A percentile compares a stretch with the other conserved stretches of the same genome.
Evolutionary conservation across 495 filamentous ascomycete species (phyloP).

Genomic region (Halenospora varia): DNA sequence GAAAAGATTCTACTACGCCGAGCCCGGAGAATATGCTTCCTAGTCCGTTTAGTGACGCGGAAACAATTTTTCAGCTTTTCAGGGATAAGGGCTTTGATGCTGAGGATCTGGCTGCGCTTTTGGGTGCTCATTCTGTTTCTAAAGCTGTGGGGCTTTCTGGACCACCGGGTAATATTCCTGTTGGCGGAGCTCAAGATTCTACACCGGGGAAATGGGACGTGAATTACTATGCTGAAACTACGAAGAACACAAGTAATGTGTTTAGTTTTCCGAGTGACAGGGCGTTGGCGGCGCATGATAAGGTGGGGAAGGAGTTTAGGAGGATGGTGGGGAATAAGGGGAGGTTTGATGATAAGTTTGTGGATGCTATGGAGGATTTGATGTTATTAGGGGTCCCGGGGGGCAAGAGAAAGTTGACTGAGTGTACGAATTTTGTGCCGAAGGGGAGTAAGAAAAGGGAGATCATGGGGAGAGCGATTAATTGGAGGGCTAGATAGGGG

Average conservation of each 20-base stretch:
- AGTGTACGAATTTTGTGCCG: conserved; percentile 1
- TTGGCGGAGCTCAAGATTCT: conserved; percentile 22
- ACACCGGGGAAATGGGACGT: conserved; percentile 31
- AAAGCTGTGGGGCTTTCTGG: not conserved
- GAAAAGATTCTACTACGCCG: conserved; percentile 15
- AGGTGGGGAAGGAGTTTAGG: conserved; percentile 27
- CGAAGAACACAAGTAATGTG: not conserved
- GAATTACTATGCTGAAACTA: conserved; percentile 26
- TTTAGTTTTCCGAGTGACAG: not conserved
- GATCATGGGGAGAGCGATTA: not conserved
- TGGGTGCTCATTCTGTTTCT: conserved; percentile 26
- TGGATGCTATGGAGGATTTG: not conserved
- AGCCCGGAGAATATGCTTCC: conserved; percentile 22
- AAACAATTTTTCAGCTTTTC: conserved; percentile 22
- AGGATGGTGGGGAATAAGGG: conserved; percentile 31
- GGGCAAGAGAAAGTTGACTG: not conserved
- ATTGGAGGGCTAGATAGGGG: too few species aligned
- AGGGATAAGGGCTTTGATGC: conserved; percentile 27
- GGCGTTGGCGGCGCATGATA: not conserved
- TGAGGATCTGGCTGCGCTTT: conserved; percentile 25
- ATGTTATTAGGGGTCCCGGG: not conserved
- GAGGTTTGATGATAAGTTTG: not conserved
- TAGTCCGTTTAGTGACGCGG: conserved; percentile 16
- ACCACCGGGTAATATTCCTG: conserved; percentile 15
- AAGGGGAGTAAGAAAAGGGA: not conserved